Conservation (phyloP, 306 rosid species). For the Quercus glauca region DNA sequence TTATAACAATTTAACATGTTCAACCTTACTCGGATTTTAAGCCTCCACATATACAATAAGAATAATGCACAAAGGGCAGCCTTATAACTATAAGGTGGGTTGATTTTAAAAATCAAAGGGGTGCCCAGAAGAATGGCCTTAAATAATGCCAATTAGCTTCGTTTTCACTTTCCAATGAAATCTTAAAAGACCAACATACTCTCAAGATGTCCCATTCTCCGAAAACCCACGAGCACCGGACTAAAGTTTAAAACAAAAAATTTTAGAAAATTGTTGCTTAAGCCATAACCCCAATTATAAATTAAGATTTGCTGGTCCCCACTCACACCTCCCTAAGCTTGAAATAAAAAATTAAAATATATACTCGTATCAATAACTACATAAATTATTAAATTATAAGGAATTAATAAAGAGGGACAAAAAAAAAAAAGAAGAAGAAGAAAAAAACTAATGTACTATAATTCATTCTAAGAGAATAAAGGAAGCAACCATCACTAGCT, state of each 20-base stretch:
- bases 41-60: no score
- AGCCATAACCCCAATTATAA: conserved; percentile 39
- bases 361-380: background rate
- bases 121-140: conserved; percentile 36
- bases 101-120: conserved; percentile 12
- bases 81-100: background rate
- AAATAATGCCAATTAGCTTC: conserved; percentile 28
- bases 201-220: conserved; percentile 84
- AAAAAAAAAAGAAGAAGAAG: background rate
- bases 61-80: background rate
- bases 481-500: conserved; percentile 17
- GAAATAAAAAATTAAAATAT: background rate
- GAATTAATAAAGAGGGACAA: background rate
- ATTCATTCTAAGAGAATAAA: conserved; percentile 16
- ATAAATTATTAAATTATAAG: background rate
- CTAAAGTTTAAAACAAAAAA: conserved; percentile 30
- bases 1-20: no score
- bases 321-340: conserved; percentile 24
- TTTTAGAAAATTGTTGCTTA: conserved; percentile 44
- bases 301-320: conserved; percentile 72
- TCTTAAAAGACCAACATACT: conserved; percentile 97
- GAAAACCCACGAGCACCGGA: conserved; percentile 96
- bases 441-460: background rate
- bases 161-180: conserved; percentile 67
- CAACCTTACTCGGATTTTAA: no score